A percentile compares a stretch with the other conserved stretches of the same genome.
Evolutionary conservation across 1,284 basidiomycete species (phyloP).

Genomic region (Ceratobasidium sp.): DNA sequence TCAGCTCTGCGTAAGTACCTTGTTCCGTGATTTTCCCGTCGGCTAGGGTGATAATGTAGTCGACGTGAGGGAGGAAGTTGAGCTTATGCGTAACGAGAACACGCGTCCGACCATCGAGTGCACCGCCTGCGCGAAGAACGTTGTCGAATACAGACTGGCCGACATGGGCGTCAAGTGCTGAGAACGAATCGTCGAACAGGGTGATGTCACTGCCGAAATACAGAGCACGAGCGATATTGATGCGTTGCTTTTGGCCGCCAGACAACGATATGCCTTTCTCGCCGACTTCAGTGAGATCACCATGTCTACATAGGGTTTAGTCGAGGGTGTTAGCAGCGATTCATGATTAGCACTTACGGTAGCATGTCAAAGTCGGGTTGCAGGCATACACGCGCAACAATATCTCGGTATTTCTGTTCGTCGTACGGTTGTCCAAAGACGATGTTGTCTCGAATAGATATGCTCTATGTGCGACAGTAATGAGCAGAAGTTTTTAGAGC

Average conservation of each 20-base stretch:
- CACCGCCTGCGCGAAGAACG: slow-evolving; percentile 72
- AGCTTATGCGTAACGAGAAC: slow-evolving; percentile 87
- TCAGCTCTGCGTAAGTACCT: slow-evolving; percentile 80
- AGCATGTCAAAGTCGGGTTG: slow-evolving; percentile 84
- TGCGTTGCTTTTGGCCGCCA: slow-evolving; percentile 83
- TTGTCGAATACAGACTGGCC: slow-evolving; percentile 89
- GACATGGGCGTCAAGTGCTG: slow-evolving; percentile 87
- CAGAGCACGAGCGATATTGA: slow-evolving; percentile 85
- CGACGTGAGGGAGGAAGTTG: slow-evolving; percentile 83
- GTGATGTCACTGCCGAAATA: slow-evolving; percentile 89
- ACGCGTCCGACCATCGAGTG: slow-evolving; percentile 75
- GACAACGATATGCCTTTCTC: slow-evolving; percentile 74
- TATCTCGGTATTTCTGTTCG: slow-evolving; percentile 62
- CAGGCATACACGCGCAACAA: slow-evolving; percentile 62
- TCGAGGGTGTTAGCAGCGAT: slow-evolving; percentile 57
- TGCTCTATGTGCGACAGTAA: background rate
- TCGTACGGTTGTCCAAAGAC: slow-evolving; percentile 83
- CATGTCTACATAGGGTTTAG: slow-evolving; percentile 59
- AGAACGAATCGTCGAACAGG: slow-evolving; percentile 86
- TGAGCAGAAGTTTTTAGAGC: background rate
- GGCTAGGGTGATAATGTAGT: slow-evolving; percentile 65
- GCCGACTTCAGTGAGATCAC: slow-evolving; percentile 85
- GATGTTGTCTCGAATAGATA: slow-evolving; percentile 78
- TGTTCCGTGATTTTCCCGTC: slow-evolving; percentile 72
- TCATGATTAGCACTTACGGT: slow-evolving; percentile 81